phyloP scores from a whole-genome alignment of 1,284 basidiomycete genomes.

The Rhodotorula sp. region DNA sequence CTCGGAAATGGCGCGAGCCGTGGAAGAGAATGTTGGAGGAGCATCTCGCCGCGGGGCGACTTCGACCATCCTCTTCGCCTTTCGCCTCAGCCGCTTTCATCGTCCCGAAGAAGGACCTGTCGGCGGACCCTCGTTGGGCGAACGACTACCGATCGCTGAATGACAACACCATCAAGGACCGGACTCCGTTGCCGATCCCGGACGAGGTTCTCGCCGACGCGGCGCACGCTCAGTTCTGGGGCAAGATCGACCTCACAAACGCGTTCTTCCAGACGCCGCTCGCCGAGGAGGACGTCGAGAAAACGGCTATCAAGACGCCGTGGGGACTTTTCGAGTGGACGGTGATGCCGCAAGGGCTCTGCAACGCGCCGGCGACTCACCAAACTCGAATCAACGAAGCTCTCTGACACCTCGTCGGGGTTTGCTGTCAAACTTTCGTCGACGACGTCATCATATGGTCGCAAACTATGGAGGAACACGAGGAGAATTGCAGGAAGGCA shows the following conservation, averaged over 20 bases:
- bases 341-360: conserved; percentile 53
- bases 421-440: conserved; percentile 46
- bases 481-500: background rate
- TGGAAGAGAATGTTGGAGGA: conserved; percentile 27
- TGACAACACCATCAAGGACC: conserved; percentile 27
- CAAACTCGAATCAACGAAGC: conserved; percentile 33
- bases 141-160: conserved; percentile 32
- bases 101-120: conserved; percentile 8
- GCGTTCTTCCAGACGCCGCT: conserved; percentile 53
- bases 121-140: conserved; percentile 21
- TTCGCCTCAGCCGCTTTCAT: conserved; percentile 10
- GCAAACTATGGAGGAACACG: conserved; percentile 49
- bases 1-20: no score
- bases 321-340: conserved; percentile 53
- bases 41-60: conserved; percentile 14
- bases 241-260: conserved; percentile 52
- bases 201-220: conserved; percentile 5
- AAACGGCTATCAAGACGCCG: conserved; percentile 52
- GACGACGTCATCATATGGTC: conserved; percentile 56
- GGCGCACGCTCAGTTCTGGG: conserved; percentile 35
- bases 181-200: conserved; percentile 21
- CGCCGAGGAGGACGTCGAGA: conserved; percentile 49
- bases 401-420: conserved; percentile 12
- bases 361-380: conserved; percentile 52
- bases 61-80: conserved; percentile 1